Conservation (phyloP, 2,329 filamentous ascomycete species). For the Ophiostoma novo-ulmi region DNA sequence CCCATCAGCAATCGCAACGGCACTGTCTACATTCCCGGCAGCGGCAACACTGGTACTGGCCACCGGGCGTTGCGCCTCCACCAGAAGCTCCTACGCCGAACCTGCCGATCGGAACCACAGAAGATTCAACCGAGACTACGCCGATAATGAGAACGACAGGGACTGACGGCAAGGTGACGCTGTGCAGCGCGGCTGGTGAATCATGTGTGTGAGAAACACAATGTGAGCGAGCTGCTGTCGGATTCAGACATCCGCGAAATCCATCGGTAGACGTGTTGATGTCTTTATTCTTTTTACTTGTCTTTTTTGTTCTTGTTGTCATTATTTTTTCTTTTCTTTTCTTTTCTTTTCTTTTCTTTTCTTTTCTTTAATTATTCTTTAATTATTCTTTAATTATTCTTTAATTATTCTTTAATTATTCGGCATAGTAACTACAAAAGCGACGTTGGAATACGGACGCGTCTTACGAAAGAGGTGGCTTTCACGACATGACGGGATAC, state of each 20-base stretch:
- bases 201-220: constrained; percentile 32
- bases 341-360: neutral
- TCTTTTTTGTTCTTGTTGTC: neutral
- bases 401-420: neutral
- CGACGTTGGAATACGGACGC: neutral
- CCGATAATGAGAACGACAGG: neutral
- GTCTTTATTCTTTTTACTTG: neutral
- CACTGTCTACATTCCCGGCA: constrained; percentile 5
- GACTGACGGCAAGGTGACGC: constrained; percentile 20
- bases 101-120: neutral
- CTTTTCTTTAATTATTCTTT: neutral
- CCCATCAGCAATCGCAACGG: constrained; percentile 3
- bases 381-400: neutral
- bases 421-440: neutral
- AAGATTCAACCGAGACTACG: neutral
- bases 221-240: constrained; percentile 28
- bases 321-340: neutral
- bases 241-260: constrained; percentile 31
- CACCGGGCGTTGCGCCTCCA: neutral
- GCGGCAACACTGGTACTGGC: neutral
- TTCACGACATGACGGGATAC: neutral
- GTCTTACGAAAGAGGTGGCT: neutral
- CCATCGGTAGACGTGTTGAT: neutral
- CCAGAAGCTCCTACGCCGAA: neutral
- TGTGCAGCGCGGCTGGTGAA: constrained; percentile 34